Conservation (phyloP, 148 eudicot species). For the Gaultheria prostrata region DNA sequence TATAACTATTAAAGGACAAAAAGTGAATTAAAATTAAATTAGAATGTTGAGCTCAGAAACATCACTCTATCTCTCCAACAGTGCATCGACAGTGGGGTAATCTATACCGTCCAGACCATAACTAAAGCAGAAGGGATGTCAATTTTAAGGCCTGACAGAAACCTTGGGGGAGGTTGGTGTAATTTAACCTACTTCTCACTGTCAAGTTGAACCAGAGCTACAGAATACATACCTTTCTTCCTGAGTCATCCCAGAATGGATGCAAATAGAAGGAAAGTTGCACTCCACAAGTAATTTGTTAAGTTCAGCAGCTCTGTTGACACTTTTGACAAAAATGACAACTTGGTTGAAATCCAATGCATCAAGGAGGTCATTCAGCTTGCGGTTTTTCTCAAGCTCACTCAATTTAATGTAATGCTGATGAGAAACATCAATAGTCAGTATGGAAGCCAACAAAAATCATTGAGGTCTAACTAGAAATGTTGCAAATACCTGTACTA, state of each 20-base stretch:
- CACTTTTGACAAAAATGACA: conserved; percentile 95
- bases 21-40: neutral
- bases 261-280: conserved; percentile 96
- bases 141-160: neutral
- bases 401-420: conserved; percentile 96
- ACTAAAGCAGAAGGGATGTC: neutral
- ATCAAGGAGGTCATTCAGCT: conserved; percentile 91
- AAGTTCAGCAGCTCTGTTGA: conserved; percentile 83
- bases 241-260: conserved; percentile 98
- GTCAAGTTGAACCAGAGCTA: neutral
- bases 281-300: conserved; percentile 94
- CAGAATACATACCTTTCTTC: conserved; percentile 77
- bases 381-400: conserved; percentile 90
- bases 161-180: neutral
- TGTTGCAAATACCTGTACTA: conserved; percentile 70
- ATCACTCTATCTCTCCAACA: neutral
- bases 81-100: neutral
- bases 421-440: conserved; percentile 9
- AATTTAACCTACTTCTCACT: neutral
- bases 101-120: neutral
- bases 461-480: no score
- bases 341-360: conserved; percentile 98
- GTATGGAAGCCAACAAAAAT: neutral
- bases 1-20: neutral
- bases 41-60: neutral